Conservation (phyloP, 106 monocot genomes). For the Phalaenopsis equestris region DNA sequence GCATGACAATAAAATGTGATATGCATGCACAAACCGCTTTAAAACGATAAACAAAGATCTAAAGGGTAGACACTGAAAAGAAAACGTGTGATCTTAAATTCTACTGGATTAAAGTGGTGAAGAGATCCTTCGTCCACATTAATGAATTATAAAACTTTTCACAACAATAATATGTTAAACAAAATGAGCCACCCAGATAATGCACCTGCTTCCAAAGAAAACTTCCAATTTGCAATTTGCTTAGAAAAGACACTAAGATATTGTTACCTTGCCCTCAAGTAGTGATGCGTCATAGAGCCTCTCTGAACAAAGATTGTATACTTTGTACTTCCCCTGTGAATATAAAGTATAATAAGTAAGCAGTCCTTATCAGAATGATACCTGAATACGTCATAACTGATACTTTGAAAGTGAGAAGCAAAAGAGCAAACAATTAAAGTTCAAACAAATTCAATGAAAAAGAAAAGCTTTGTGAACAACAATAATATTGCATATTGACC, state of each 20-base stretch:
- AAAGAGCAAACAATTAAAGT: not conserved
- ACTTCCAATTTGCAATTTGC: not conserved
- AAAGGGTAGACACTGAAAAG: not conserved
- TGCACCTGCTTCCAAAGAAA: not conserved
- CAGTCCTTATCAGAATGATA: not conserved
- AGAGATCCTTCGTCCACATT: slow-evolving; percentile 2
- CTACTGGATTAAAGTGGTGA: not conserved
- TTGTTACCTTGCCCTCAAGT: slow-evolving; percentile 67
- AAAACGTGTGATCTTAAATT: not conserved
- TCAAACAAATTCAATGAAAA: not conserved
- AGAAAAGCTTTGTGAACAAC: not conserved
- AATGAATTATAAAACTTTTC: not conserved
- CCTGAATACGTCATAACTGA: not conserved
- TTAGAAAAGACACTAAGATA: not conserved
- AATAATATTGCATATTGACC: not conserved
- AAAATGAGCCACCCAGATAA: not conserved
- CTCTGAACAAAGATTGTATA: slow-evolving; percentile 86
- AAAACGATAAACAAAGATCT: not conserved
- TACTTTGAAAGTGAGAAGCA: not conserved
- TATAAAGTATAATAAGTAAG: not conserved
- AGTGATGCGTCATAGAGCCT: slow-evolving; percentile 80
- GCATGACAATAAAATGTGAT: not conserved
- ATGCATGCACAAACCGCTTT: not conserved
- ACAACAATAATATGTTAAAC: not conserved
- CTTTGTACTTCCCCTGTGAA: slow-evolving; percentile 77